Evolutionary conservation across 2,329 filamentous ascomycete genomes (phyloP), one percentile per base, ranked within the genome.

Genomic region (Colletotrichum gloeosporioides): DNA sequence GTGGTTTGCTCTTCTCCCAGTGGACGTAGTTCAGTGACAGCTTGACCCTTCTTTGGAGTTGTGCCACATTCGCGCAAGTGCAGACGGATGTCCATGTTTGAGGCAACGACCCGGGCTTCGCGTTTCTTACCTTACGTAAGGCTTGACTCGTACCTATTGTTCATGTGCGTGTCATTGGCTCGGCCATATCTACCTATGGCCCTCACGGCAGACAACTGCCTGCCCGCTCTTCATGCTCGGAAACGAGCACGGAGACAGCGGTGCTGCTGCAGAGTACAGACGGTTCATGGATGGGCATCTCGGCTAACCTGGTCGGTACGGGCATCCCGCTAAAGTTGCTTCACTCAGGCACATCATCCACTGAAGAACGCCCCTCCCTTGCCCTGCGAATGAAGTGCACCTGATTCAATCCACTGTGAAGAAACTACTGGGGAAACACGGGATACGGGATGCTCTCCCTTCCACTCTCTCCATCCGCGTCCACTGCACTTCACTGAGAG

Each of bases 311-410:
- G 44, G 44, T 53, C 44, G 29, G 27, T 31, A 32, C 29, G 15
- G 27, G 6, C 59, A 64, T 44, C 27, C 49, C 18, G 62, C 63
- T 31, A 62, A 31, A 69, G 27, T 25, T 25, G 31, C 44, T 53
- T 34, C 32, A 32, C 44, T 36, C 70, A 73, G 74, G 71, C 16
- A 55, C 64, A 57, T 49, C 57, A 36, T 53, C 69, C 74, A 74
- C 65, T 69, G 74, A 76, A 76, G 74, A 76, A 74, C 64, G 36
- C 31, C 22, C 13, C 34, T 22, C 66, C n/a, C 44, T 53, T n/a
- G 44, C 44, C 44, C 44, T 53, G 22, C 44, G 44, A 53, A 53
- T 53, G 44, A 25, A 22, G 44, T 53, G 44, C 44, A 57, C 31
- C 39, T 49, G 64, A 39, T 55, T 39, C 64, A 53, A 53, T 53